Evolutionary conservation across 371 early-diverging fungal genomes (phyloP), one percentile per base, ranked within the genome.

Genomic region (Mycotypha africana): DNA sequence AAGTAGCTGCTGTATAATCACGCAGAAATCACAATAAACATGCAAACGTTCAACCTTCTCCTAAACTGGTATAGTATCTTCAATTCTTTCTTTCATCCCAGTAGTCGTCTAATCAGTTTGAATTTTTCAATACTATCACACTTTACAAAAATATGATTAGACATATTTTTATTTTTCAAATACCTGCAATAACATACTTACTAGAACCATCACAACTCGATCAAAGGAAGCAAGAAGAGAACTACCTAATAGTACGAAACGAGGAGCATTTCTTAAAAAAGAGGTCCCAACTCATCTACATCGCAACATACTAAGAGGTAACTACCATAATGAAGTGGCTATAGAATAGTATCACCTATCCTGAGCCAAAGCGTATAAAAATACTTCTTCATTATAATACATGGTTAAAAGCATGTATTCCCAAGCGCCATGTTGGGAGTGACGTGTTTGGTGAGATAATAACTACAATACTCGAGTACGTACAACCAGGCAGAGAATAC

Each of bases 361-460:
- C 40, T 39, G 40, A 40, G 24, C 47, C 47, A 39, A 47, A 42
- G 26, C 35, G 45, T 45, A 47, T 47, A 40, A 32, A 47, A 39
- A 47, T 39, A 47, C 47, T 37, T 32, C 47, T 47, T 47, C 38
- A 47, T 39, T 47, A 38, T 19, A 47, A 47, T 39, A 28, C 39
- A 47, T 19, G 32, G 39, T 39, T 22, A 17, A 14, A 47, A 47
- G 47, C 47, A 39, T 32, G 32, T 22, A 47, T 39, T 47, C 19
- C 39, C 47, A 28, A 49, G 49, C 49, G 42, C 49, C 42, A 48
- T 48, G 49, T 48, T 48, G 41, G 41, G 28, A 42, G 36, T 48
- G n/a, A 48, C 42, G 34, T 26, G 41, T 48, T 42, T 24, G 28
- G 26, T 4, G 17, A 28, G n/a, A 11, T 16, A 25, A 26, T 16